These are phyloP conservation scores for Aristolochia fimbriata DNA, from an alignment of 164 flowering plant genomes.

Conservation along the genomic window DNA sequence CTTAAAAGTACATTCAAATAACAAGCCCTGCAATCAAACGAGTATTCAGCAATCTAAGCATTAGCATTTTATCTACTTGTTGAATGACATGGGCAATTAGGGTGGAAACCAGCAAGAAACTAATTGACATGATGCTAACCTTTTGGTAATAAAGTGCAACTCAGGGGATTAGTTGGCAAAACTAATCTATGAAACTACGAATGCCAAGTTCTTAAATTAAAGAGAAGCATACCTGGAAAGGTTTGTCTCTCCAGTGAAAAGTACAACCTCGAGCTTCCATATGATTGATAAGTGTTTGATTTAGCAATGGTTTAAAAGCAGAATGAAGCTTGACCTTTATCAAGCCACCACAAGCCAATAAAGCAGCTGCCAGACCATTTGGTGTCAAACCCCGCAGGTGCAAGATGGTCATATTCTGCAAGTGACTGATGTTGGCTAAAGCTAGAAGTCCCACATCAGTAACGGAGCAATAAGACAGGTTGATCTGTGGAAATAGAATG, in stretches of 20 bases:
- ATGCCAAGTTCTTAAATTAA: too few species aligned
- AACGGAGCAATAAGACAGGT: slow-evolving; percentile 66
- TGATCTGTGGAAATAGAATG: slow-evolving; percentile 42
- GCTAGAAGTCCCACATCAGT: slow-evolving; percentile 73
- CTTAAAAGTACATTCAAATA: too few species aligned
- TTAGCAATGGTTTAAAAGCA: slow-evolving; percentile 39
- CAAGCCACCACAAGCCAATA: slow-evolving; percentile 63
- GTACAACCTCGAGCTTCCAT: slow-evolving; percentile 73
- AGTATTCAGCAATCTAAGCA: too few species aligned
- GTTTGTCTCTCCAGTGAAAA: slow-evolving; percentile 76
- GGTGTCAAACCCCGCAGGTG: slow-evolving; percentile 58
- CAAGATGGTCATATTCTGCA: slow-evolving; percentile 64
- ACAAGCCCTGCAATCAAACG: too few species aligned
- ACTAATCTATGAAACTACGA: too few species aligned
- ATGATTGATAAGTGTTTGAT: slow-evolving; percentile 44
- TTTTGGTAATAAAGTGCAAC: too few species aligned
- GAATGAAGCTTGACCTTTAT: slow-evolving; percentile 74
- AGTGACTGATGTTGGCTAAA: slow-evolving; percentile 70
- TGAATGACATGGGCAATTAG: too few species aligned
- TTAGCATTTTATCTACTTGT: too few species aligned
- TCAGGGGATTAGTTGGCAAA: too few species aligned
- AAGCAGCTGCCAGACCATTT: slow-evolving; percentile 54
- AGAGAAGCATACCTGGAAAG: slow-evolving; percentile 25
- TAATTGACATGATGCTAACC: too few species aligned
- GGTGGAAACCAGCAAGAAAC: too few species aligned